Evolutionary conservation across 495 filamentous ascomycete species (phyloP).

Genomic region (Aspergillus avenaceus): DNA sequence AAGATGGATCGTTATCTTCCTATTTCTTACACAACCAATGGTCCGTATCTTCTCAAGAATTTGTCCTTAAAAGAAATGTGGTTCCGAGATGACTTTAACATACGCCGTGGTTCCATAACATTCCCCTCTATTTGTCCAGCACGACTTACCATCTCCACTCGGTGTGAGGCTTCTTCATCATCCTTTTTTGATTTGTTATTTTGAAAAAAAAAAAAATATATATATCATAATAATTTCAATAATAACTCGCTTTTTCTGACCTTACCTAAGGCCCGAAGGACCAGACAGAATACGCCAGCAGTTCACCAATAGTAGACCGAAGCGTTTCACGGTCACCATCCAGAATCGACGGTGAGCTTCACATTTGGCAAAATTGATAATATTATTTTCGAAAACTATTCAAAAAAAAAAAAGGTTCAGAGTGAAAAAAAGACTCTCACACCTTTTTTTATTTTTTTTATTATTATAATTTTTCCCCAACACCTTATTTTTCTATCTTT

Average conservation of each 20-base stretch:
- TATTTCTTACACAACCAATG: no score
- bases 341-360: conserved; percentile 2
- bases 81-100: conserved; percentile 4
- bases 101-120: conserved; percentile 3
- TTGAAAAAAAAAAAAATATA: background rate
- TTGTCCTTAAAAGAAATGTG: conserved; percentile 3
- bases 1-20: background rate
- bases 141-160: conserved; percentile 1
- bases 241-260: background rate
- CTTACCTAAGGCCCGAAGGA: conserved; percentile 3
- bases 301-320: background rate
- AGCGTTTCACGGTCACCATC: conserved; percentile 4
- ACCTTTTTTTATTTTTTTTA: background rate
- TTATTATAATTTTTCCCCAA: background rate
- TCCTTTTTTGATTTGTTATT: background rate
- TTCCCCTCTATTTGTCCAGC: conserved; percentile 2
- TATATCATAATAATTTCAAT: no score
- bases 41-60: background rate
- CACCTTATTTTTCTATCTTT: background rate
- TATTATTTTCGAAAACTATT: background rate
- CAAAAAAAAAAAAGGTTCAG: background rate
- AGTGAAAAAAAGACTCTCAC: background rate
- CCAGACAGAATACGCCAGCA: background rate
- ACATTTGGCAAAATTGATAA: background rate
- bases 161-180: conserved; percentile 4